These are phyloP conservation scores for Zasmidium cellare DNA, from an alignment of 2,329 filamentous ascomycete species.

Conservation along the genomic window DNA sequence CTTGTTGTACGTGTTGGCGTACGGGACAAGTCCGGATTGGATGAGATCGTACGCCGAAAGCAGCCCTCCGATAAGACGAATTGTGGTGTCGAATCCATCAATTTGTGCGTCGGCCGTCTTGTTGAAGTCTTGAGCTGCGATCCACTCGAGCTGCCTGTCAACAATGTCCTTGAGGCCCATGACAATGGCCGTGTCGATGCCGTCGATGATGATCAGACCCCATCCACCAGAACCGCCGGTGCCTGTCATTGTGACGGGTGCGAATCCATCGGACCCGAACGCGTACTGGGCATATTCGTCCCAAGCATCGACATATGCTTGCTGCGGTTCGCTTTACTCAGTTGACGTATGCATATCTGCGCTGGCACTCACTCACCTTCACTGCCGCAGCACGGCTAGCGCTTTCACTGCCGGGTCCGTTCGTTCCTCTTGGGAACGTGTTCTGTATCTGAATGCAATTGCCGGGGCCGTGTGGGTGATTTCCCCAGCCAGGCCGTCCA, in stretches of 20 bases:
- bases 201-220: conserved; percentile 29
- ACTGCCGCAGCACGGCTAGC: background rate
- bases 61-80: conserved; percentile 28
- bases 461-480: background rate
- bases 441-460: background rate
- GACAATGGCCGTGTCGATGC: conserved; percentile 27
- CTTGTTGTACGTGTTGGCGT: conserved; percentile 19
- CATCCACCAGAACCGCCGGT: conserved; percentile 29
- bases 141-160: conserved; percentile 19
- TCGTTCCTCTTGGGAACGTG: background rate
- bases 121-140: conserved; percentile 23
- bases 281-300: conserved; percentile 35
- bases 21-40: conserved; percentile 17
- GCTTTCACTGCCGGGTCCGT: background rate
- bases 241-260: conserved; percentile 28
- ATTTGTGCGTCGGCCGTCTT: conserved; percentile 17
- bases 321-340: background rate
- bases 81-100: conserved; percentile 25
- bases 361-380: background rate
- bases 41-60: conserved; percentile 28
- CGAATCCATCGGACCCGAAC: conserved; percentile 35
- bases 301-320: conserved; percentile 35
- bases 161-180: conserved; percentile 23
- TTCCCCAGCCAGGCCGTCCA: background rate
- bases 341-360: too few species aligned